Conservation (phyloP, 345 rosid species). For the Rhodamnia rubescens region DNA sequence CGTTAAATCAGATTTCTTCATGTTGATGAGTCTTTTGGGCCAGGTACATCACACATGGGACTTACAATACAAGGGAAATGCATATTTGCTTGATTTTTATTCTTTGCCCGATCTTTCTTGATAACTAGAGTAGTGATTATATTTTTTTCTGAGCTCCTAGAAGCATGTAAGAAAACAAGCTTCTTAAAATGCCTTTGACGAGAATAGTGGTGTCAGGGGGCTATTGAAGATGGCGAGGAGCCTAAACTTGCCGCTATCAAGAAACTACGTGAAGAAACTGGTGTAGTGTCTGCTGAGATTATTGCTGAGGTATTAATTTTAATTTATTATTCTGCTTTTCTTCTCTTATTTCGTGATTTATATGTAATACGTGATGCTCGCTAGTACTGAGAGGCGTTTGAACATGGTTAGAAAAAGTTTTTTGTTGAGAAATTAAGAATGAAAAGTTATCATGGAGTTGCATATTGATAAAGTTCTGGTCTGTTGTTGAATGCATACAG, state of each 20-base stretch:
- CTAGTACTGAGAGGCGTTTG: background rate
- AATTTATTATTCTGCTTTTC: background rate
- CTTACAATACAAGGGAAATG: background rate
- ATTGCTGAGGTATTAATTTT: constrained; percentile 53
- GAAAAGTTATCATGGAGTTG: background rate
- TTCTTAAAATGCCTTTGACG: background rate
- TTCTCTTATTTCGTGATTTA: background rate
- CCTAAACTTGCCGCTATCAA: constrained; percentile 84
- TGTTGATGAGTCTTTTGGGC: background rate
- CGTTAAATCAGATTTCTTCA: background rate
- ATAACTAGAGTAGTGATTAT: background rate
- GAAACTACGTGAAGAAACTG: constrained; percentile 90
- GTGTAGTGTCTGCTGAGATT: constrained; percentile 70
- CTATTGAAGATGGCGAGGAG: constrained; percentile 90
- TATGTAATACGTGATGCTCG: background rate
- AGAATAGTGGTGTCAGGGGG: constrained; percentile 39
- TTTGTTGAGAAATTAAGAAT: background rate
- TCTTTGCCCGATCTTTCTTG: background rate
- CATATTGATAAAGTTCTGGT: background rate
- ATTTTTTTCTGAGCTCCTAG: background rate
- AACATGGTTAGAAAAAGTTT: background rate
- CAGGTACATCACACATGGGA: background rate
- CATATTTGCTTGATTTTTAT: background rate
- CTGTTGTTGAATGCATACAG: background rate
- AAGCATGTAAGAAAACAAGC: background rate